Evolutionary conservation across 208 protist genomes (phyloP).

Genomic region (Leishmania major): DNA sequence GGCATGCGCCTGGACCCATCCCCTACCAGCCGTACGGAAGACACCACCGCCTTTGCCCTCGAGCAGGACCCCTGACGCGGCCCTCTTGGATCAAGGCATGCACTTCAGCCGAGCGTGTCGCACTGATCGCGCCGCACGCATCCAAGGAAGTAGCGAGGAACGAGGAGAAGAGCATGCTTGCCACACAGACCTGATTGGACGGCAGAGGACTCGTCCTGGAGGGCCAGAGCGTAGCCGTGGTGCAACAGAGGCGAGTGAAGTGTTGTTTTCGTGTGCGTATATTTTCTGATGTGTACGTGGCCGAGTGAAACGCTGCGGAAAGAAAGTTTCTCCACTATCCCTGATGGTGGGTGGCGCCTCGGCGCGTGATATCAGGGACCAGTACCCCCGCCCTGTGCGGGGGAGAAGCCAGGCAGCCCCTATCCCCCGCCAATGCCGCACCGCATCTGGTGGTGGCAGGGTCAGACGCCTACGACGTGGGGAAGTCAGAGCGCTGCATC

Average conservation of each 20-base stretch:
- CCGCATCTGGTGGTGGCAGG: neutral
- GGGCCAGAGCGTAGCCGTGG: neutral
- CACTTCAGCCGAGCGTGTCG: neutral
- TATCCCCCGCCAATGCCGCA: neutral
- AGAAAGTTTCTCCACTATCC: no score
- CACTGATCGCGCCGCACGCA: neutral
- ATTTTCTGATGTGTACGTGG: neutral
- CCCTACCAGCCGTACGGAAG: neutral
- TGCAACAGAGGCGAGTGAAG: neutral
- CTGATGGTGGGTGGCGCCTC: no score
- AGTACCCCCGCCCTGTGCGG: no score
- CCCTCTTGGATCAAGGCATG: neutral
- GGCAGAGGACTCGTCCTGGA: neutral
- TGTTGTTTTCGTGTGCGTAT: neutral
- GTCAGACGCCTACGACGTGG: neutral
- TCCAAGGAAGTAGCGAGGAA: neutral
- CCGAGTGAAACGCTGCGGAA: no score
- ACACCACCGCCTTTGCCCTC: neutral
- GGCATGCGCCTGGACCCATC: neutral
- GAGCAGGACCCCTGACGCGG: neutral
- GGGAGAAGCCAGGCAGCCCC: no score
- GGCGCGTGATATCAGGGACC: no score
- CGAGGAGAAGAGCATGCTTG: neutral
- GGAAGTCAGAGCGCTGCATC: neutral
- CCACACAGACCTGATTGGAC: neutral